phyloP scores from a whole-genome alignment of 2,329 filamentous ascomycete genomes.

The Apiospora marii region DNA sequence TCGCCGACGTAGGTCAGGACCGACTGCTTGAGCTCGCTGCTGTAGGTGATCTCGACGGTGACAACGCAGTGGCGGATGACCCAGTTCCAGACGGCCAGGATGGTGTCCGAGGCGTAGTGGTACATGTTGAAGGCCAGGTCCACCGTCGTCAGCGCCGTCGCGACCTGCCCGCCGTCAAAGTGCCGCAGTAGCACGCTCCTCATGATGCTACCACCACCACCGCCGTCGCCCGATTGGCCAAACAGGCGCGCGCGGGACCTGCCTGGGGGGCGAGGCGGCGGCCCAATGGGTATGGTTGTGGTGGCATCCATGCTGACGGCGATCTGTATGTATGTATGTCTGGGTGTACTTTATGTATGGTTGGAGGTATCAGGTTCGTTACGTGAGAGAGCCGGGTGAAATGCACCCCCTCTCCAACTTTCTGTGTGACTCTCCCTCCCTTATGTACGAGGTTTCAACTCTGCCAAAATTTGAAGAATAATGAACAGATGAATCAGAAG shows the following conservation, averaged over 20 bases:
- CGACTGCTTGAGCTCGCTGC: not conserved
- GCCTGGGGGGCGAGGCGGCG: not conserved
- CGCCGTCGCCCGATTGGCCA: not conserved
- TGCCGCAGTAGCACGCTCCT: not conserved
- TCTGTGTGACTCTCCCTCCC: not conserved
- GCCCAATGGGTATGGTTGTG: not conserved
- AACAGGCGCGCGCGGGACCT: not conserved
- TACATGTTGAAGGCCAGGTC: slow-evolving; percentile 8
- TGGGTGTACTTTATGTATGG: not conserved
- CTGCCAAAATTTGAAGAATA: not conserved
- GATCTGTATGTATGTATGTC: not conserved
- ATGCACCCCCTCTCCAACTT: not conserved
- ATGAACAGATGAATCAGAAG: not conserved
- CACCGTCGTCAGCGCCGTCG: slow-evolving; percentile 1
- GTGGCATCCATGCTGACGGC: slow-evolving; percentile 4
- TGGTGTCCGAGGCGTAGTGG: not conserved
- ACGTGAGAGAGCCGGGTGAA: not conserved
- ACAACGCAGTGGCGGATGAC: slow-evolving; percentile 14
- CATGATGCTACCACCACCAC: not conserved
- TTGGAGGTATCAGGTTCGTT: not conserved
- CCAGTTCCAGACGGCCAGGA: not conserved
- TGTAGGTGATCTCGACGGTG: slow-evolving; percentile 9
- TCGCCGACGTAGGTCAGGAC: slow-evolving; percentile 8
- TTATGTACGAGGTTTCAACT: not conserved
- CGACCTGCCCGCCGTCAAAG: slow-evolving; percentile 5